These are phyloP conservation scores for Parastagonospora nodorum DNA, from an alignment of 2,329 filamentous ascomycete genomes.

Conservation along the genomic window DNA sequence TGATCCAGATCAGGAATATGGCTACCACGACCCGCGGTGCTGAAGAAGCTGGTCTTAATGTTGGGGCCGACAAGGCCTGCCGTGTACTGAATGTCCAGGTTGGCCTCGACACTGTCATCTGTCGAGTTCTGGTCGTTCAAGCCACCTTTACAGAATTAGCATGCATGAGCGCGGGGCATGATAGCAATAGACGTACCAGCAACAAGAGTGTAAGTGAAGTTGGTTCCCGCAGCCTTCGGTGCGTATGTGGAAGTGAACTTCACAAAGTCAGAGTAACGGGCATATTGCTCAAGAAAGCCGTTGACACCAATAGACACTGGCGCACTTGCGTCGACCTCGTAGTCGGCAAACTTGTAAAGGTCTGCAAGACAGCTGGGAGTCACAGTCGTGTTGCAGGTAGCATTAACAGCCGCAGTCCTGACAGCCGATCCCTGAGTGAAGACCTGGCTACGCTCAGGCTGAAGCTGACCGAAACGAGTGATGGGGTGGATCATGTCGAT, in stretches of 20 bases:
- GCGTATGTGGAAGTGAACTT: slow-evolving; percentile 49
- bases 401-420: slow-evolving; percentile 31
- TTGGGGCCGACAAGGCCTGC: slow-evolving; percentile 49
- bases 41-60: slow-evolving; percentile 53
- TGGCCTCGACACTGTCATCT: slow-evolving; percentile 53
- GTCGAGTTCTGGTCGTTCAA: slow-evolving; percentile 41
- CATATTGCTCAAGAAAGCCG: slow-evolving; percentile 56
- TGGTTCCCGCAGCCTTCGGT: slow-evolving; percentile 48
- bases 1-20: slow-evolving; percentile 56
- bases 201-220: slow-evolving; percentile 51
- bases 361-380: slow-evolving; percentile 55
- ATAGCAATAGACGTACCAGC: slow-evolving; percentile 45
- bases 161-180: background rate
- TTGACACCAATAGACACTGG: slow-evolving; percentile 50
- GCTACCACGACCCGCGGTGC: slow-evolving; percentile 52
- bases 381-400: slow-evolving; percentile 50
- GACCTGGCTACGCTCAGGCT: slow-evolving; percentile 48
- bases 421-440: slow-evolving; percentile 33
- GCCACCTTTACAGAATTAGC: slow-evolving; percentile 24
- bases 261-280: slow-evolving; percentile 53
- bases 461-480: slow-evolving; percentile 63
- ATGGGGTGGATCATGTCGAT: slow-evolving; percentile 70
- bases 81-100: slow-evolving; percentile 58
- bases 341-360: slow-evolving; percentile 52
- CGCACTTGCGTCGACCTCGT: slow-evolving; percentile 46